A percentile compares a stretch with the other conserved stretches of the same genome.
phyloP scores from a whole-genome alignment of 495 filamentous ascomycete species.

The Jackrogersella minutella region DNA sequence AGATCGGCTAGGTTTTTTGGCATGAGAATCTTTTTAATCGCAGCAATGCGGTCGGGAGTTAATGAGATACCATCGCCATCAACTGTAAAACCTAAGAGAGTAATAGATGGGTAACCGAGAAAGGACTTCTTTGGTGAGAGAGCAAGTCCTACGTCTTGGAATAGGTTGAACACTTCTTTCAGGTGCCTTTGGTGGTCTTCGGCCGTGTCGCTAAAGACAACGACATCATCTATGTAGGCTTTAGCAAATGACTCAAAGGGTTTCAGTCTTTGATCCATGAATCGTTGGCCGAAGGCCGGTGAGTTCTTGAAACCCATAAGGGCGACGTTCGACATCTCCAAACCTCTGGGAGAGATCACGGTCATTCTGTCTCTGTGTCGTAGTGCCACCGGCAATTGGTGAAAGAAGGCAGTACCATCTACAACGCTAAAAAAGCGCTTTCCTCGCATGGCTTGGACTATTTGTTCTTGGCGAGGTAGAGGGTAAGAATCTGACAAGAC shows the following conservation, averaged over 20 bases:
- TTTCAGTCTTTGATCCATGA: constrained; percentile 11
- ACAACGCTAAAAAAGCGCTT: no score
- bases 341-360: background rate
- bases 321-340: constrained; percentile 12
- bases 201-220: background rate
- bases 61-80: no score
- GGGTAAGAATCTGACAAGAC: no score
- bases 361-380: constrained; percentile 1
- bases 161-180: background rate
- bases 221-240: constrained; percentile 12
- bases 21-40: no score
- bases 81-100: no score
- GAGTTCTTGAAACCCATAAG: constrained; percentile 16
- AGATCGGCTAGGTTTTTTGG: no score
- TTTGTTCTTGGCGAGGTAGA: no score
- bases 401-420: constrained; percentile 1
- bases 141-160: background rate
- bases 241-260: no score
- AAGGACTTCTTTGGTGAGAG: background rate
- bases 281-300: background rate
- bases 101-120: no score
- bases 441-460: no score
- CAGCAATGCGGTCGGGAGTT: no score
- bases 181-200: constrained; percentile 2
- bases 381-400: background rate